These are phyloP conservation scores for Akanthomyces lecanii DNA, from an alignment of 2,329 filamentous ascomycete genomes.

Conservation along the genomic window DNA sequence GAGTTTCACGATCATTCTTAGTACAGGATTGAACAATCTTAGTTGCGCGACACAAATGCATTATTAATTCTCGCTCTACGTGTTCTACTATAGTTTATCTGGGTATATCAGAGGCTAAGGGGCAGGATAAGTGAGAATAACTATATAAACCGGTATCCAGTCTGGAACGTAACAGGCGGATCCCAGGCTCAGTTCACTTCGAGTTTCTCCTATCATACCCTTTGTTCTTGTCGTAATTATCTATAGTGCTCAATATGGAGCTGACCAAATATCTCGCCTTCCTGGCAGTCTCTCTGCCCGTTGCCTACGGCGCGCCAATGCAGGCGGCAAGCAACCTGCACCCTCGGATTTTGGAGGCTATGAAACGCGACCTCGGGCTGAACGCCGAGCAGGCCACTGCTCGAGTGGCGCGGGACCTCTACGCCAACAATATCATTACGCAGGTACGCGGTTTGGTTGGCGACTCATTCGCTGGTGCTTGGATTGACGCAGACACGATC, in stretches of 20 bases:
- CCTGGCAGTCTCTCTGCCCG: constrained; percentile 35
- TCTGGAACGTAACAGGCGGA: neutral
- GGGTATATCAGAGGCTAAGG: neutral
- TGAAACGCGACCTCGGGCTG: constrained; percentile 40
- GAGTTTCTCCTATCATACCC: neutral
- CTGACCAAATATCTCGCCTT: constrained; percentile 35
- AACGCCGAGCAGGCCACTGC: constrained; percentile 34
- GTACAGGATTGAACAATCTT: neutral
- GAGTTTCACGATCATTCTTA: neutral
- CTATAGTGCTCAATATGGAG: constrained; percentile 27
- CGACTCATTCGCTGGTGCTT: constrained; percentile 35
- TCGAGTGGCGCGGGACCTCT: constrained; percentile 35
- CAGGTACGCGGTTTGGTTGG: constrained; percentile 30
- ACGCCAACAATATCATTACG: constrained; percentile 34
- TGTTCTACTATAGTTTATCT: neutral
- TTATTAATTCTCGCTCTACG: neutral
- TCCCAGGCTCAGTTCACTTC: neutral
- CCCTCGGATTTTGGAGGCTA: constrained; percentile 37
- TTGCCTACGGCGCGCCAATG: constrained; percentile 37
- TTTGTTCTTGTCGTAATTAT: too few relatives aligned
- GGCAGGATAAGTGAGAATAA: neutral
- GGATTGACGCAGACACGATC: constrained; percentile 33
- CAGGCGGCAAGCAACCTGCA: constrained; percentile 33
- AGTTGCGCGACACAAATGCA: neutral
- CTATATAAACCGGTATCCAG: neutral